phyloP scores from a whole-genome alignment of 2,329 filamentous ascomycete species.

The Diaporthe australafricana region DNA sequence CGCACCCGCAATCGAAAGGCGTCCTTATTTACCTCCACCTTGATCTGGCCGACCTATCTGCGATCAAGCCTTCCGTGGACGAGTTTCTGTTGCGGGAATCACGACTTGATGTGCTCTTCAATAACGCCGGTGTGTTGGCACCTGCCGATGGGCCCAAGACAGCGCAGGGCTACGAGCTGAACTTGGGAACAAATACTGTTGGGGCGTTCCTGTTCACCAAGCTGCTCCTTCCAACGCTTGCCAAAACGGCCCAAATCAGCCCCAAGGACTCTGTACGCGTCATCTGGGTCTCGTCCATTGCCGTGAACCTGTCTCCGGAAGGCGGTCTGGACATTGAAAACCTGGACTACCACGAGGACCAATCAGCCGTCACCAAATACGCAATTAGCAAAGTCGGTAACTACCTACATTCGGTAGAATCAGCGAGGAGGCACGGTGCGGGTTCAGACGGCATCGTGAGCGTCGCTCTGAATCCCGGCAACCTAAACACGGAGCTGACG shows the following conservation, averaged over 20 bases:
- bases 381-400: constrained; percentile 32
- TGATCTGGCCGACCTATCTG: constrained; percentile 46
- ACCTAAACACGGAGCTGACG: constrained; percentile 21
- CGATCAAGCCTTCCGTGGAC: constrained; percentile 40
- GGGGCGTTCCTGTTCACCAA: constrained; percentile 20
- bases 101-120: constrained; percentile 47
- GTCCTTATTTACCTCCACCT: constrained; percentile 50
- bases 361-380: background rate
- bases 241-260: background rate
- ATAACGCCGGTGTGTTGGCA: constrained; percentile 49
- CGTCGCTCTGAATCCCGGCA: constrained; percentile 33
- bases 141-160: constrained; percentile 43
- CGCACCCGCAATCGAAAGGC: constrained; percentile 47
- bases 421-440: constrained; percentile 6
- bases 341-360: constrained; percentile 22
- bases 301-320: background rate
- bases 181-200: constrained; percentile 20
- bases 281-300: constrained; percentile 11
- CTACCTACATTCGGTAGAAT: constrained; percentile 15
- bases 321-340: background rate
- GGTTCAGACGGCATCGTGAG: constrained; percentile 27
- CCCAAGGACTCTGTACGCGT: constrained; percentile 17
- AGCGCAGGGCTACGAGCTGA: constrained; percentile 32
- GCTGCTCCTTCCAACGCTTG: background rate
- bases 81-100: constrained; percentile 42